Evolutionary conservation across 2,329 filamentous ascomycete species (phyloP), one percentile per base, ranked within the genome.

Genomic region (Fusarium sarcochroum): DNA sequence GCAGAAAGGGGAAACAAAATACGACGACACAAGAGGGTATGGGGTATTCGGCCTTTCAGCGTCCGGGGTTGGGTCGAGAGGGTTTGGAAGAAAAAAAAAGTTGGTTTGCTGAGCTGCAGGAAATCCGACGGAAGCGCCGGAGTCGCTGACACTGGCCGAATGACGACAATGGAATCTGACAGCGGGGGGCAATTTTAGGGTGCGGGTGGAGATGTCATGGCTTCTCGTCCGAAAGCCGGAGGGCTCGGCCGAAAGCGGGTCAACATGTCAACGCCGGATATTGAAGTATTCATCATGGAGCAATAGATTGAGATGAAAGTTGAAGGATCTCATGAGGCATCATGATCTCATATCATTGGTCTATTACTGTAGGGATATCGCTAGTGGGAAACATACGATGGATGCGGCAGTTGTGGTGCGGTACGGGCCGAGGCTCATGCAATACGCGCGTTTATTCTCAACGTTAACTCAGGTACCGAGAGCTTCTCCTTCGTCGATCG

Each of bases 81-180:
- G 37, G 41, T 17, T 25, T 48, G 13, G 42, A 35, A 21, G 42
- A 48, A 23, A 52, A 48, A 56, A 58, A 63, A 45, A 63, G 46
- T 55, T n/a, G 35, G 46, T 42, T 54, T 47, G 42, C 37, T 53
- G 50, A 32, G 46, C 18, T 56, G 41, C 44, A 58, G 32, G 44
- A 53, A 69, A 45, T 41, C 27, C 58, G 44, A 66, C 66, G 69
- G 69, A 71, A 71, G 69, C 68, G 53, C 69, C 69, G 69, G 69
- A 71, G 52, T 68, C 67, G 58, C 58, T 58, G 52, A 58, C 35
- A 57, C 58, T 63, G 63, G 53, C 63, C 27, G 27, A 56, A 66
- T 65, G 50, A 58, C 51, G 63, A 51, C 56, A 62, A 60, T 58
- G 57, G 48, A 66, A 47, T 58, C 46, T 57, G 57, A 69, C 61